These are phyloP conservation scores for Fusarium protoensiforme DNA, from an alignment of 2,329 filamentous ascomycete species.

Conservation along the genomic window DNA sequence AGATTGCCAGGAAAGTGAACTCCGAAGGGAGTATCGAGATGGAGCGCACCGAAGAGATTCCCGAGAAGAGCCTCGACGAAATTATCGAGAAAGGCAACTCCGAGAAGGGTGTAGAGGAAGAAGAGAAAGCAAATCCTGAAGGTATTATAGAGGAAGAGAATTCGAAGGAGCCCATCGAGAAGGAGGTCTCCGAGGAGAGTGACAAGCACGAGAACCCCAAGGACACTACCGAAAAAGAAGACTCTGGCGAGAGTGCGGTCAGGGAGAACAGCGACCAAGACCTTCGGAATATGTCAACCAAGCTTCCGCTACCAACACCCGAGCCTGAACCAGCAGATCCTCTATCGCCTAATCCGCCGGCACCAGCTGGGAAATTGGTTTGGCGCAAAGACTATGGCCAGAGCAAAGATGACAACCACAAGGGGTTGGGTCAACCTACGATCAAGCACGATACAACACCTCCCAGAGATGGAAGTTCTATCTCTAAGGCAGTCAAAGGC, in stretches of 20 bases:
- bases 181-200: not conserved
- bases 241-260: not conserved
- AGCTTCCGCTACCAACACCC: not conserved
- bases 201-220: not conserved
- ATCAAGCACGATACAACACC: not conserved
- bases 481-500: not conserved
- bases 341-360: not conserved
- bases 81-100: not conserved
- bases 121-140: not conserved
- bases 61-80: not conserved
- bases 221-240: not conserved
- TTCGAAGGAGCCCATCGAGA: not conserved
- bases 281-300: fast-evolving
- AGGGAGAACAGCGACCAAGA: not conserved
- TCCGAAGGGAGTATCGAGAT: not conserved
- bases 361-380: not conserved
- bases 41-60: not conserved
- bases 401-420: not conserved
- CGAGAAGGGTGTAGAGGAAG: not conserved
- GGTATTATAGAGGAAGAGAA: not conserved
- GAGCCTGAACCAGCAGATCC: not conserved
- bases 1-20: not conserved
- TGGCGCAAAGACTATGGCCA: not conserved
- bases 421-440: not conserved
- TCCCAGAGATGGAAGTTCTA: not conserved